These are phyloP conservation scores for Citropsis articulata DNA, from an alignment of 345 rosid species.

Conservation along the genomic window DNA sequence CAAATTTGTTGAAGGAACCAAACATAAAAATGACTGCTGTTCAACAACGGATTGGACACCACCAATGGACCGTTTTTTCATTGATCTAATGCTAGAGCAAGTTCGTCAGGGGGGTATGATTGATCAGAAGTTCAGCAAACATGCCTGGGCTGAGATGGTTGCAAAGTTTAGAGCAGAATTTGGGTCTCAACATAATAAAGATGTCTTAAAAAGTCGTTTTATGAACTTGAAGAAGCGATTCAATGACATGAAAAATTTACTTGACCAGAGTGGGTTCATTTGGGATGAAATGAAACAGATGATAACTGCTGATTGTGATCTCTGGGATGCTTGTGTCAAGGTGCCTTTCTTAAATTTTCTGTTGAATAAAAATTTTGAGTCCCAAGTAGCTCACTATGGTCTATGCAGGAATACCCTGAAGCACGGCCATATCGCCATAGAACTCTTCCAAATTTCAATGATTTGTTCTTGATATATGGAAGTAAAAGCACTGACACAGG, in stretches of 20 bases:
- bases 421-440: conserved; percentile 29
- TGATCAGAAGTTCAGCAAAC: conserved; percentile 31
- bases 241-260: conserved; percentile 25
- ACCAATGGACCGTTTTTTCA: conserved; percentile 48
- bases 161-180: conserved; percentile 40
- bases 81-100: conserved; percentile 47
- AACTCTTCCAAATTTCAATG: conserved; percentile 45
- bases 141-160: conserved; percentile 45
- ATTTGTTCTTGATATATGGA: conserved; percentile 50
- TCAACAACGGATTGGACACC: conserved; percentile 41
- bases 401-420: conserved; percentile 45
- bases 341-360: conserved; percentile 23
- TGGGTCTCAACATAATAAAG: conserved; percentile 38
- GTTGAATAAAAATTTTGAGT: not conserved
- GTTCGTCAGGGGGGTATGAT: conserved; percentile 39
- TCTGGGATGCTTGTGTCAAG: conserved; percentile 43
- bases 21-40: conserved; percentile 17
- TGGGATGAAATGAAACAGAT: conserved; percentile 31
- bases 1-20: conserved; percentile 29
- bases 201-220: conserved; percentile 36
- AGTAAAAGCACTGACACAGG: conserved; percentile 8
- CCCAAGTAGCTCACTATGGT: conserved; percentile 15
- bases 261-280: conserved; percentile 22
- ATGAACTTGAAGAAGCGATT: conserved; percentile 30
- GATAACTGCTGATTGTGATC: conserved; percentile 32